phyloP scores from a whole-genome alignment of 495 filamentous ascomycete genomes.

The Rhypophila decipiens region DNA sequence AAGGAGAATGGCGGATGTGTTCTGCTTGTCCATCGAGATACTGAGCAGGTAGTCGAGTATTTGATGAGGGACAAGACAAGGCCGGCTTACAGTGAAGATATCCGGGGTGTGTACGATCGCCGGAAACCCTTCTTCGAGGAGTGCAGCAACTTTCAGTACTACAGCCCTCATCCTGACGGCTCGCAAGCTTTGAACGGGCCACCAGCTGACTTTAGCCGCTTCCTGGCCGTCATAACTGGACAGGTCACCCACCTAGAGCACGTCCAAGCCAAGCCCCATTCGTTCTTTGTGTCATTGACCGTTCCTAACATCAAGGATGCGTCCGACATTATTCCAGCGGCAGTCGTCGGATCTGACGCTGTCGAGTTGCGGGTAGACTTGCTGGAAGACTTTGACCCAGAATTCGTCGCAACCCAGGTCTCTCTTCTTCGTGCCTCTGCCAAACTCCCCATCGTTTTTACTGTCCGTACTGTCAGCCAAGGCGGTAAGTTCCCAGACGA shows the following conservation, averaged over 20 bases:
- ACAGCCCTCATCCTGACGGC: slow-evolving; percentile 62
- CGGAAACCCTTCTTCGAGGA: slow-evolving; percentile 87
- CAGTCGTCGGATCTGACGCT: slow-evolving; percentile 82
- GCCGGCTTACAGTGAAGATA: slow-evolving; percentile 90
- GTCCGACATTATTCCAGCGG: slow-evolving; percentile 58
- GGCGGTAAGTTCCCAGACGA: slow-evolving; percentile 85
- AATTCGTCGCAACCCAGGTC: slow-evolving; percentile 77
- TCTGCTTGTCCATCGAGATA: slow-evolving; percentile 79
- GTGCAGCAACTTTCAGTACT: slow-evolving; percentile 94
- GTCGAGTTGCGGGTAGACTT: slow-evolving; percentile 93
- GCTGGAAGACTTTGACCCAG: slow-evolving; percentile 65
- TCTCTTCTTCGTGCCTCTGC: slow-evolving; percentile 68
- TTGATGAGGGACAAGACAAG: slow-evolving; percentile 84
- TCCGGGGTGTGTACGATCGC: slow-evolving; percentile 85
- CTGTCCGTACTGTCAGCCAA: slow-evolving; percentile 77
- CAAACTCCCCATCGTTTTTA: slow-evolving; percentile 90
- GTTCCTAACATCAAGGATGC: slow-evolving; percentile 62
- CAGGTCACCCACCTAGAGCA: slow-evolving; percentile 55
- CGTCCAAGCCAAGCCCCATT: slow-evolving; percentile 64
- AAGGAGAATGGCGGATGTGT: slow-evolving; percentile 81
- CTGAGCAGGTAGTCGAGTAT: slow-evolving; percentile 82
- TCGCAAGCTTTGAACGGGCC: slow-evolving; percentile 53
- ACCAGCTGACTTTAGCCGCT: slow-evolving; percentile 72
- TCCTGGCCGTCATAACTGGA: slow-evolving; percentile 68
- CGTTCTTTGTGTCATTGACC: slow-evolving; percentile 91